Evolutionary conservation across 1,284 basidiomycete genomes (phyloP), one percentile per base, ranked within the genome.

Genomic region (Sanghuangporus sanghuang): DNA sequence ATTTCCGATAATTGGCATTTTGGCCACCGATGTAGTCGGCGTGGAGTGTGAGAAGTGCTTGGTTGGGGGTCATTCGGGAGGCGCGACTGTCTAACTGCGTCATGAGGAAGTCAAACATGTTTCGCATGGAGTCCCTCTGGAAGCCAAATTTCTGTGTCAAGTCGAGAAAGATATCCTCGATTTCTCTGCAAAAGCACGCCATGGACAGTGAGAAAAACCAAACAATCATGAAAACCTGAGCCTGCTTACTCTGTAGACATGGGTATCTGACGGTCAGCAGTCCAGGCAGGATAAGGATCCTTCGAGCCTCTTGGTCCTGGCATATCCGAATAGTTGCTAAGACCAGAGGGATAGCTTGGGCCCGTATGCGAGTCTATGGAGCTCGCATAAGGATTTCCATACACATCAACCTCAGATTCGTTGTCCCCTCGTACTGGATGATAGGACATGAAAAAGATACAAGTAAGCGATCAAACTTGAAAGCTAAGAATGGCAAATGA

Each of bases 131-230:
- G 74, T 96, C 95, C 63, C 91, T 85, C 78, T 96, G 97, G 78
- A 99, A 99, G 67, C 97, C 97, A 75, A 99, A 99, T 79, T 99
- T 99, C 81, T 99, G 96, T 58, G 95, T 91, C 64, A 99, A 85
- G 77, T 99, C 97, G 72, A 99, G 91, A 73, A 99, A 95, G 67
- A 99, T 96, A 74, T 99, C 97, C 77, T 99, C 97, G 68, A 99
- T 98, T 78, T 99, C 96, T 72, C 65, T 66, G 54, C 35, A n/a
- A 46, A 35, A 56, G 50, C 2, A 48, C 21, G 18, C 36, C 42
- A 35, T 9, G 40, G 40, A 42, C 11, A 44, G 38, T 35, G n/a
- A 53, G 49, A 55, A 32, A 39, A 46, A 6, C 44, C 16, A 46
- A 18, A n/a, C 7, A 46, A 21, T 18, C 44, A n/a, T 6, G 27